Percentiles rank a stretch among this genome's conserved stretches.
These are phyloP conservation scores for Sporisorium scitamineum DNA, from an alignment of 1,284 basidiomycete species.

Conservation along the genomic window DNA sequence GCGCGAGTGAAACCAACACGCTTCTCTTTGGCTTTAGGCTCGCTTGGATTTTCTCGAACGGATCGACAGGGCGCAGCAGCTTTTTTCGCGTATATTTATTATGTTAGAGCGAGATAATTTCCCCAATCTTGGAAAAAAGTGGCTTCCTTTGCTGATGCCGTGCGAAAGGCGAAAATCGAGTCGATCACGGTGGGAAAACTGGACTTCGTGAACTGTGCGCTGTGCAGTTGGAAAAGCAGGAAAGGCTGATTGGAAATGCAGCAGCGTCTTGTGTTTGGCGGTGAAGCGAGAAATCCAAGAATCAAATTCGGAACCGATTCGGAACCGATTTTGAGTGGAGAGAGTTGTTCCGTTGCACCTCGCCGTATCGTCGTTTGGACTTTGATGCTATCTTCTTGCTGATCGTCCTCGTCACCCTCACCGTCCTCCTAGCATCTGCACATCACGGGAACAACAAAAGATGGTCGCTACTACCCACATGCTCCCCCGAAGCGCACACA, in stretches of 20 bases:
- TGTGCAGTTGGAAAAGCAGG: constrained; percentile 7
- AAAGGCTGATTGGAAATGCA: constrained; percentile 9
- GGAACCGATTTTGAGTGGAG: constrained; percentile 14
- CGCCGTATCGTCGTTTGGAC: constrained; percentile 4
- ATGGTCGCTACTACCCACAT: constrained; percentile 41
- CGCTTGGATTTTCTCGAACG: constrained; percentile 8
- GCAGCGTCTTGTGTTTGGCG: constrained; percentile 3
- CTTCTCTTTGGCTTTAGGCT: neutral
- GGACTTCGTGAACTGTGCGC: neutral
- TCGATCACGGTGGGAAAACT: constrained; percentile 10
- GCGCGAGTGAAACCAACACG: constrained; percentile 29
- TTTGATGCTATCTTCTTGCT: neutral
- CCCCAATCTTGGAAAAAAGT: neutral
- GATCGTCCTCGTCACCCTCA: constrained; percentile 12
- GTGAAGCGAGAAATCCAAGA: neutral
- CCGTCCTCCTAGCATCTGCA: neutral
- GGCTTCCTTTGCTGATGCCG: too few species aligned
- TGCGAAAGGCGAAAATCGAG: constrained; percentile 1
- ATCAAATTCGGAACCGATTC: constrained; percentile 26
- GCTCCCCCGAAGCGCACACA: constrained; percentile 26
- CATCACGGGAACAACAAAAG: too few species aligned
- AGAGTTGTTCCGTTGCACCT: constrained; percentile 1
- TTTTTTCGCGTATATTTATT: neutral
- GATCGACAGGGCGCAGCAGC: constrained; percentile 20
- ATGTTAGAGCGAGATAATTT: neutral